Conservation (phyloP, 2,329 filamentous ascomycete genomes). For the Fusarium chuoi region DNA sequence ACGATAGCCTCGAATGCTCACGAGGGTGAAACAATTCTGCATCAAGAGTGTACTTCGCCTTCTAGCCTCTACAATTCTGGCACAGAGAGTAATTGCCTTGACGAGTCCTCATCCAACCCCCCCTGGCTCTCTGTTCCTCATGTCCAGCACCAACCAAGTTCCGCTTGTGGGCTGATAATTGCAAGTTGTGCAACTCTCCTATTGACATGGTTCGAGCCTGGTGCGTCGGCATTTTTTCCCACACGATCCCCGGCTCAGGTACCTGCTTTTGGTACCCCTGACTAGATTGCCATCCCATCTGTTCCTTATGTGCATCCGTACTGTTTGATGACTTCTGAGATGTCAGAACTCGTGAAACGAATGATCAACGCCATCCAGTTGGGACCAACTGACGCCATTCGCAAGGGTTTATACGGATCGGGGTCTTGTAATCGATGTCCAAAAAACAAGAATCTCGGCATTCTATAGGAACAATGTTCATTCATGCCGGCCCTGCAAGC, state of each 20-base stretch:
- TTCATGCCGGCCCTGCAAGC: background rate
- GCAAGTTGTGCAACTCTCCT: constrained; percentile 3
- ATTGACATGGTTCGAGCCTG: constrained; percentile 35
- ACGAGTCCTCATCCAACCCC: background rate
- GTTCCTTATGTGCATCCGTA: constrained; percentile 15
- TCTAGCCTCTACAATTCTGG: background rate
- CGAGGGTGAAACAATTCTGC: constrained; percentile 8
- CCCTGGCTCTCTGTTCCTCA: background rate
- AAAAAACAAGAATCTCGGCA: background rate
- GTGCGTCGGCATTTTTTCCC: constrained; percentile 11
- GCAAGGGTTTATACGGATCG: background rate
- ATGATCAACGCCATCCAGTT: constrained; percentile 9
- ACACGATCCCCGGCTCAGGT: constrained; percentile 15
- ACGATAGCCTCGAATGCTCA: constrained; percentile 1
- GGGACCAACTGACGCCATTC: constrained; percentile 28
- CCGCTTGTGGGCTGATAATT: constrained; percentile 34
- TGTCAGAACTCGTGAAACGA: constrained; percentile 4
- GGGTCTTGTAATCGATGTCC: background rate
- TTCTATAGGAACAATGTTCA: background rate
- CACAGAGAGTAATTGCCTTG: background rate
- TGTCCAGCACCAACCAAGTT: constrained; percentile 1
- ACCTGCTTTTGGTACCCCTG: constrained; percentile 19
- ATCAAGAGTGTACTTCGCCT: background rate
- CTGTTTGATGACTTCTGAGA: background rate
- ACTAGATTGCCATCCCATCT: constrained; percentile 2